These are phyloP conservation scores for Cyberlindnera maclurae DNA, from an alignment of 805 yeast species.

Conservation along the genomic window DNA sequence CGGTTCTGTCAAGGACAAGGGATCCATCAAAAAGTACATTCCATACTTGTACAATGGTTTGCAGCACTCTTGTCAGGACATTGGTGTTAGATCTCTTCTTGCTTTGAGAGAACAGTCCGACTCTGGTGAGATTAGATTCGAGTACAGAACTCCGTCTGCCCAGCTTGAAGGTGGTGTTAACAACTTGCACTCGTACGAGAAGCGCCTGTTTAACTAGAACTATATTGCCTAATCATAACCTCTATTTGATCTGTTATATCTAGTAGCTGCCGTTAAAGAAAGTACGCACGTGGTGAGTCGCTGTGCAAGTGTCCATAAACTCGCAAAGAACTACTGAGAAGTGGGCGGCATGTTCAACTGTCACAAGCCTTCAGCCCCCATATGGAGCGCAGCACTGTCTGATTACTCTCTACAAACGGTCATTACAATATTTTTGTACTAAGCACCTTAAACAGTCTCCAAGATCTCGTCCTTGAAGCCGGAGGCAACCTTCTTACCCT, in stretches of 20 bases:
- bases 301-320: too few species aligned
- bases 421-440: conserved; percentile 23
- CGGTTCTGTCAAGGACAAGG: conserved; percentile 95
- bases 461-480: conserved; percentile 99
- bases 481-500: conserved; percentile 87
- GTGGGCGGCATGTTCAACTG: too few species aligned
- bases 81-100: conserved; percentile 68
- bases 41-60: conserved; percentile 94
- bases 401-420: conserved; percentile 74
- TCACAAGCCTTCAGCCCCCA: too few species aligned
- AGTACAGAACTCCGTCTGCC: conserved; percentile 96
- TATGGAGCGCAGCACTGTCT: too few species aligned
- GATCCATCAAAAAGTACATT: conserved; percentile 86
- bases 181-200: conserved; percentile 94
- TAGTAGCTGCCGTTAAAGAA: too few species aligned
- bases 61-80: conserved; percentile 98
- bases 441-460: conserved; percentile 81
- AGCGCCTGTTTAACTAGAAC: conserved; percentile 72
- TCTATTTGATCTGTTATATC: too few species aligned
- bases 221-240: background rate
- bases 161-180: conserved; percentile 98
- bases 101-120: conserved; percentile 60
- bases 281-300: too few species aligned
- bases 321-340: too few species aligned
- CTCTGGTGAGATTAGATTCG: conserved; percentile 77